A percentile compares a stretch with the other conserved stretches of the same genome.
Conservation (phyloP, 2,329 filamentous ascomycete species). For the Cordyceps tenuipes region DNA sequence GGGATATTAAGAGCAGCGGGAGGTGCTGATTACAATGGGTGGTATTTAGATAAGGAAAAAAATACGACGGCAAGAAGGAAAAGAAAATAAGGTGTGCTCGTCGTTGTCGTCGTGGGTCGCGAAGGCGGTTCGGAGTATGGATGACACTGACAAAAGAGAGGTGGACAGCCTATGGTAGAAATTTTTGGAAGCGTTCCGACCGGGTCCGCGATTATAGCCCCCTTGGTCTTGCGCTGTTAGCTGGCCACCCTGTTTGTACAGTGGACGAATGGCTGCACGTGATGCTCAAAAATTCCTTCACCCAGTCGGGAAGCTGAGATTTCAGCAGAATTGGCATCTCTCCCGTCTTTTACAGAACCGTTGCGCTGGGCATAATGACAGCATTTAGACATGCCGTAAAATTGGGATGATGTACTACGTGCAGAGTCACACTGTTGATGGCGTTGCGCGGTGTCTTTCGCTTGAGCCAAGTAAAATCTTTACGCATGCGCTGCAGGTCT, state of each 20-base stretch:
- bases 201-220: slow-evolving; percentile 2
- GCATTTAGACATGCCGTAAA: no score
- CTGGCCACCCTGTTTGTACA: not conserved
- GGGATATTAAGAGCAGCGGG: slow-evolving; percentile 7
- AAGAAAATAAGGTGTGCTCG: not conserved
- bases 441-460: no score
- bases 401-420: no score
- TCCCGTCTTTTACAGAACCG: no score
- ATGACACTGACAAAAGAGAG: not conserved
- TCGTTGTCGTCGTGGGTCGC: not conserved
- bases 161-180: slow-evolving; percentile 4
- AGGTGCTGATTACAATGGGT: not conserved
- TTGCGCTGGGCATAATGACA: no score
- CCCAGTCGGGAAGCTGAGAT: no score
- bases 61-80: not conserved
- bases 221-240: not conserved
- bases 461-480: no score
- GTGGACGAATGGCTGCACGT: not conserved
- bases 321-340: no score
- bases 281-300: not conserved
- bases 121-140: not conserved
- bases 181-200: slow-evolving; percentile 10
- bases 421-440: no score
- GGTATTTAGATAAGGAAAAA: not conserved
- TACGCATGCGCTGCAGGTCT: no score